Conservation (phyloP, 768 basidiomycete genomes). For the Antrodiella citrinella region DNA sequence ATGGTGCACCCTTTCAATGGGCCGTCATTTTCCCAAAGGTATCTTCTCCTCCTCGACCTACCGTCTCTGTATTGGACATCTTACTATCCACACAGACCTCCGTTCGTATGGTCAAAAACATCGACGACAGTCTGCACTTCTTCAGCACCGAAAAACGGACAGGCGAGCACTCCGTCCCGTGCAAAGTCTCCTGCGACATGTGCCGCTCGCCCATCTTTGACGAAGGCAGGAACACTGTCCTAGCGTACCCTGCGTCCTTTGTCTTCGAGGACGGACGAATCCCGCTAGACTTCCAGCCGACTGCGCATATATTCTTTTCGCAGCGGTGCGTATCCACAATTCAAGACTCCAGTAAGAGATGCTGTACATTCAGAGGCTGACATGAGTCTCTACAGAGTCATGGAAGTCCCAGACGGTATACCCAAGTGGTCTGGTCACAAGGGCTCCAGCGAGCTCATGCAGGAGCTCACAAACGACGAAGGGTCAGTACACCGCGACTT, state of each 20-base stretch:
- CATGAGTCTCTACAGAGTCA: constrained; percentile 15
- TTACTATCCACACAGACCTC: constrained; percentile 19
- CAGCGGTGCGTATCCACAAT: constrained; percentile 13
- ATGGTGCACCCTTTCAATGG: constrained; percentile 28
- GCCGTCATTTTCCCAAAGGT: constrained; percentile 28
- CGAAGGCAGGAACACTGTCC: constrained; percentile 25
- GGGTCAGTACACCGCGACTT: constrained; percentile 15
- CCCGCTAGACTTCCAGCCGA: constrained; percentile 21
- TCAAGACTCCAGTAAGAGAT: background rate
- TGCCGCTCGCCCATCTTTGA: constrained; percentile 27
- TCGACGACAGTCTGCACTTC: constrained; percentile 22
- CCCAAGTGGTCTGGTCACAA: constrained; percentile 25
- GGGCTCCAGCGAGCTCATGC: constrained; percentile 18
- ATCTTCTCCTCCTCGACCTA: background rate
- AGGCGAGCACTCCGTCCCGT: constrained; percentile 21
- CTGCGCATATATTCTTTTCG: constrained; percentile 24
- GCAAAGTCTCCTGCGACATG: constrained; percentile 25
- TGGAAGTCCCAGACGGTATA: constrained; percentile 24
- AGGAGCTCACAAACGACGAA: constrained; percentile 16
- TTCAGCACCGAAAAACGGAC: constrained; percentile 20
- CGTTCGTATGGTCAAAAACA: constrained; percentile 22
- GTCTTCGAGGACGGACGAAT: constrained; percentile 19
- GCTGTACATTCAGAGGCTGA: background rate
- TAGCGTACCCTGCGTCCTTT: constrained; percentile 24
- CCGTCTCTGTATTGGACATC: background rate